Base-by-base conservation (phyloP, 306 rosid species). In the Fragaria iinumae region DNA sequence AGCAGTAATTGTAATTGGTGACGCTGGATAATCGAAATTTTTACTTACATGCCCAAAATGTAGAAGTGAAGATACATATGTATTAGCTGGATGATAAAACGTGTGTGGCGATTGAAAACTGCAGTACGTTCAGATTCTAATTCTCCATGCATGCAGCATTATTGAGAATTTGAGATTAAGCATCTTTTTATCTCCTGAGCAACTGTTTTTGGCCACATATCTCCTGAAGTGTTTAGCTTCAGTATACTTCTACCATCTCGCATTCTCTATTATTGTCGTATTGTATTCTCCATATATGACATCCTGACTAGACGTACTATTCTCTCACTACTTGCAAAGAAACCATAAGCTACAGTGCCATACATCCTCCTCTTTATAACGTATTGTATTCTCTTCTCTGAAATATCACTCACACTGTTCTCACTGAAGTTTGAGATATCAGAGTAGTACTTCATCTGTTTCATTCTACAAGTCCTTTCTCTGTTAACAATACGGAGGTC, bases 141-240 rank as follows among this genome's bases (percentile, higher is more conserved):
- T 87, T 89, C 91, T 84, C 82, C 80, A 74, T 76, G 76, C 72
- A 71, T 72, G 84, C 71, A 68, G 65, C 77, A 89, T 84, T 89
- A 85, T 89, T 88, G 91, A 83, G 77, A 73, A 47, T 86, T 89
- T 87, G 89, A 84, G 76, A 74, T 48, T 86, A 84, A 81, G 97
- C 92, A 91, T 91, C 88, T 91, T 89, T 78, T 80, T 82, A 86
- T 86, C 86, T 65, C 70, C 27, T 18, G 70, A 34, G 48, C 47
- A 36, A 17, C 47, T 38, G 70, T 36, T 65, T 65, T 65, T 65
- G 48, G 70, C 70, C 70, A 65, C 70, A 65, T 34, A 65, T 65
- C 13, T 65, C 47, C 70, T 65, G 70, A 36, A 69, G 50, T 32
- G 67, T 69, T 63, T 69, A 77, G 47, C 77, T 41, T 83, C 80